A percentile compares a stretch with the other conserved stretches of the same genome.
Evolutionary conservation across 257 asterid species (phyloP).

Genomic region (Primulina eburnea): DNA sequence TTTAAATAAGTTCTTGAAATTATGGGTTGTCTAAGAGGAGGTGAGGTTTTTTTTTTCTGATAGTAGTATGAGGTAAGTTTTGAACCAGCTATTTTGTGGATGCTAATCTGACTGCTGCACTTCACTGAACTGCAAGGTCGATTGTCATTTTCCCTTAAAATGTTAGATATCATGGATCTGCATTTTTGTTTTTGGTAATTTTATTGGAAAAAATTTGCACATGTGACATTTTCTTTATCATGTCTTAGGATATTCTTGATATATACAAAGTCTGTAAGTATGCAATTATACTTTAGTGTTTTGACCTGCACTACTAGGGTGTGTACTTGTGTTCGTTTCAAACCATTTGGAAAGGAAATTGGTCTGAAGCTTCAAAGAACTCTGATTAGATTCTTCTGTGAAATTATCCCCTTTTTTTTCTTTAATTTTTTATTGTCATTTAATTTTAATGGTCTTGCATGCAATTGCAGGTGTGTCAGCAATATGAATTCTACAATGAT

Average conservation of each 20-base stretch:
- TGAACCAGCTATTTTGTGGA: conserved; percentile 5
- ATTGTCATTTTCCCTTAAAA: neutral
- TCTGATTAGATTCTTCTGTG: conserved; percentile 7
- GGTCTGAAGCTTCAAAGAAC: conserved; percentile 1
- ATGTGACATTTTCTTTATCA: neutral
- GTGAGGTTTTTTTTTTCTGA: neutral
- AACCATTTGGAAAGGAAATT: conserved; percentile 3
- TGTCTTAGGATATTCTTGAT: conserved; percentile 6
- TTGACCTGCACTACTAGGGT: conserved; percentile 9
- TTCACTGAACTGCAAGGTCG: conserved; percentile 1
- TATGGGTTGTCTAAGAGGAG: neutral
- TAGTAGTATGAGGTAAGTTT: neutral
- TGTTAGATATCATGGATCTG: neutral
- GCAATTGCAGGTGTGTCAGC: conserved; percentile 85
- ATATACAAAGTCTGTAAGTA: neutral
- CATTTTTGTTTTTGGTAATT: conserved; percentile 7
- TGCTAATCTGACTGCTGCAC: neutral
- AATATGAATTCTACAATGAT: conserved; percentile 80
- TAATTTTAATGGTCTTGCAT: conserved; percentile 11
- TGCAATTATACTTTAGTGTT: conserved; percentile 6
- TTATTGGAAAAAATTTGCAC: neutral
- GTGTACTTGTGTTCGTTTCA: conserved; percentile 8
- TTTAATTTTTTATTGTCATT: neutral
- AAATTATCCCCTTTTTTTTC: conserved; percentile 3
- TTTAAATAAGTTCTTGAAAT: neutral